Evolutionary conservation across 2,329 filamentous ascomycete species (phyloP), one percentile per base, ranked within the genome.

Genomic region (Waltergamsia citrina): DNA sequence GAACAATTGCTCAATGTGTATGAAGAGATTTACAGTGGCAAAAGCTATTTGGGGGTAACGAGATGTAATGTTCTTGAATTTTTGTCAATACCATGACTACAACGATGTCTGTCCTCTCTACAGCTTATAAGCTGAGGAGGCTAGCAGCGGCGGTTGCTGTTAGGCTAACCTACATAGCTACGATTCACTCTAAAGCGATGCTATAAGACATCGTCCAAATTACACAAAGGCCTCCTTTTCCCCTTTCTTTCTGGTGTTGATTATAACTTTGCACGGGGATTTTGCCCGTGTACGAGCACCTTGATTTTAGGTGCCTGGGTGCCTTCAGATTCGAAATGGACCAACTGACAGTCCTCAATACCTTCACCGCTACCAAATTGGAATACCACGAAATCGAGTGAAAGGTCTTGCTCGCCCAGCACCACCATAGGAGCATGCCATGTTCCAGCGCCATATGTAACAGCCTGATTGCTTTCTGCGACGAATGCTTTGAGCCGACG

Each of bases 351-450:
- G 58, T 98, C 92, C 60, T 96, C 90, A 2, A 70, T 61, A 1
- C 62, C 73, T 10, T 92, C 80, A 3, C 84, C 87, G 56, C 93
- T 96, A 22, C 79, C 78, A 62, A 84, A 92, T 62, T 96, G 90
- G 44, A 84, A 74, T 3, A 96, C 90, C 5, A 94, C 74, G 56
- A 95, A 96, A 52, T 92, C 85, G 31, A 95, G 65, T 15, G 78
- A 68, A 18, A 63, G 60, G 3, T 60, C 66, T 3, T 48, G 36
- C 3, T 52, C 42, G 0, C 88, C 88, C 32, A 96, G 58, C 12
- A 85, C 87, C 11, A 87, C 83, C 90, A 98, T 96, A 1, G 92
- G 92, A 40, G 90, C 87, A 64, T 98, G 92, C 75, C 90, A 98
- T 35, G 87, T 95, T 5, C 86, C 92, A 2, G 84, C 78, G 2